Evolutionary conservation across 805 yeast species (phyloP), one percentile per base, ranked within the genome.

Genomic region (Nematodospora valgi): DNA sequence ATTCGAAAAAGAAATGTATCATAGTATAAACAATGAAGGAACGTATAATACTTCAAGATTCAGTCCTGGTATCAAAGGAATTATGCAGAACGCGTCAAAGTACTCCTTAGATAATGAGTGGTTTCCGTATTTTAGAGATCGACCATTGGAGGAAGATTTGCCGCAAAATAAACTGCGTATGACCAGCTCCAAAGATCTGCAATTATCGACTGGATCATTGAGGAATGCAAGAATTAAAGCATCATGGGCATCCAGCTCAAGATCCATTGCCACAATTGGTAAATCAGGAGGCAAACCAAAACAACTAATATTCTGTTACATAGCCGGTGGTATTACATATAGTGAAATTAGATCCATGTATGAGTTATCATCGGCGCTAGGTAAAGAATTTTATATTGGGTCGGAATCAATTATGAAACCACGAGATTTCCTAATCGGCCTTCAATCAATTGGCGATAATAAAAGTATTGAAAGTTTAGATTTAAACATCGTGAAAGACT

Each of bases 321-420:
- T 87, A 18, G 82, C 95, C 2, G 99, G 99, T 15, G 98, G 98
- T 6, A 59, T 85, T 14, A 86, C 98, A 0, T 76, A 82, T 45
- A 74, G 89, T 2, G 99, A 93, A 57, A 63, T 83, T 19, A 74
- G 91, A 43, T 72, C 86, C 9, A 79, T 81, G 4, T 81, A 85
- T 47, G 91, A 86, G 43, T 68, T 87, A 30, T 74, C 86, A 6
- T 58, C 64, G 12, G 56, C 70, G 29, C 68, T 76, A 38, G 76
- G 82, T 49, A 81, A 78, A 52, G 95, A 87, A 41, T 73, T 93
- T 12, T 76, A 82, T 41, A 62, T 91, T 39, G 98, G 98, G 0
- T 78, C 89, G 10, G 94, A 85, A 53, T 78, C 82, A 35, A 58
- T 86, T 2, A 60, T 86, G 41, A 76, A 78, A 7, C 84, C 86